phyloP scores from a whole-genome alignment of 2,329 filamentous ascomycete species.

The Cryphonectria nitschkei region DNA sequence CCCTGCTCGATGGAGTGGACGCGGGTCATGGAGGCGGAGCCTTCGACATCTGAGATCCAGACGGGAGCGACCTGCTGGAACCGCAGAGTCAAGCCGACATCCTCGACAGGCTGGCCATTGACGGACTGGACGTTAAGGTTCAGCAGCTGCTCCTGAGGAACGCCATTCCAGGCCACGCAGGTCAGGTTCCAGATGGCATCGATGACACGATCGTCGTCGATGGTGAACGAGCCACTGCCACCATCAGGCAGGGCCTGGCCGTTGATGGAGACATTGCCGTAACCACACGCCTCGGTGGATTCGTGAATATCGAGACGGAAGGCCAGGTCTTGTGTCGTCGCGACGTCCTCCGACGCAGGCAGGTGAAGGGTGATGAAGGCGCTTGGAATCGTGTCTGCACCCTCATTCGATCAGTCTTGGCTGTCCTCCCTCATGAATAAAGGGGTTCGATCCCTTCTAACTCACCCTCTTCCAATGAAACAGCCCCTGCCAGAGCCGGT shows the following conservation, averaged over 20 bases:
- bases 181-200: slow-evolving; percentile 52
- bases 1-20: slow-evolving; percentile 31
- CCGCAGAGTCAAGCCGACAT: slow-evolving; percentile 46
- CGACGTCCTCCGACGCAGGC: slow-evolving; percentile 25
- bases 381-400: slow-evolving; percentile 31
- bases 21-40: slow-evolving; percentile 41
- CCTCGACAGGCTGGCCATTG: slow-evolving; percentile 44
- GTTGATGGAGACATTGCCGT: slow-evolving; percentile 52
- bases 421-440: background rate
- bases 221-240: slow-evolving; percentile 47
- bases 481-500: slow-evolving; percentile 41
- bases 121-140: slow-evolving; percentile 48
- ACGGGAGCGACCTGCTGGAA: slow-evolving; percentile 52
- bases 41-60: slow-evolving; percentile 48
- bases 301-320: slow-evolving; percentile 51
- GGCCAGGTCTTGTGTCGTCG: slow-evolving; percentile 10
- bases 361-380: slow-evolving; percentile 35
- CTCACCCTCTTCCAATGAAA: slow-evolving; percentile 32
- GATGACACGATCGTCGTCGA: slow-evolving; percentile 44
- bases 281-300: slow-evolving; percentile 50
- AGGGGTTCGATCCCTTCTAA: background rate
- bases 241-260: slow-evolving; percentile 47
- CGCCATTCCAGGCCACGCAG: slow-evolving; percentile 47
- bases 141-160: slow-evolving; percentile 48
- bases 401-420: background rate